phyloP scores from a whole-genome alignment of 1,139 yeast species.

The Geotrichum aggregatum region DNA sequence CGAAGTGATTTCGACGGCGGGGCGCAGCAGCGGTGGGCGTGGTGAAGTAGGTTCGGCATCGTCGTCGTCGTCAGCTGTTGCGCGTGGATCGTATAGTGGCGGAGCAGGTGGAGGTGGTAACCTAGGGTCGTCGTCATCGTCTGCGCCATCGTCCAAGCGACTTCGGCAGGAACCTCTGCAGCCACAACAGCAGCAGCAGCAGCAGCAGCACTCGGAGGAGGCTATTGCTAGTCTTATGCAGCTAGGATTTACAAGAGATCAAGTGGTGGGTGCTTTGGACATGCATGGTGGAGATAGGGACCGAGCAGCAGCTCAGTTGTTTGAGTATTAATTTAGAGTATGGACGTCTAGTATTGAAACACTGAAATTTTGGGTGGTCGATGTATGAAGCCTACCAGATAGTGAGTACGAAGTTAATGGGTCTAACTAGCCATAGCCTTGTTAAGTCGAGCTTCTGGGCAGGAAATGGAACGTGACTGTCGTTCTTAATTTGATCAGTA shows the following conservation, averaged over 20 bases:
- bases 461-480: too few relatives aligned
- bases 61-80: too few relatives aligned
- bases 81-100: not conserved
- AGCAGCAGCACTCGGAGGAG: slow-evolving; percentile 41
- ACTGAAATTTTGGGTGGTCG: too few relatives aligned
- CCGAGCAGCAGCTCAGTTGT: slow-evolving; percentile 74
- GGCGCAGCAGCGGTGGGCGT: too few relatives aligned
- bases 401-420: too few relatives aligned
- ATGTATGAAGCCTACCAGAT: too few relatives aligned
- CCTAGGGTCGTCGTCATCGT: slow-evolving; percentile 12
- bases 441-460: too few relatives aligned
- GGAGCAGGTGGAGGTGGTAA: not conserved
- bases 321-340: slow-evolving; percentile 35
- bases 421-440: too few relatives aligned
- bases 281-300: slow-evolving; percentile 75
- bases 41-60: too few relatives aligned
- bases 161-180: slow-evolving; percentile 29
- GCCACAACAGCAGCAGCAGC: slow-evolving; percentile 24
- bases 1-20: not conserved
- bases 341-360: too few relatives aligned
- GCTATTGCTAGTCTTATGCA: slow-evolving; percentile 54
- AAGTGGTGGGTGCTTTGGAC: slow-evolving; percentile 62
- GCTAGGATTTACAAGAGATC: slow-evolving; percentile 65
- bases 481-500: too few relatives aligned
- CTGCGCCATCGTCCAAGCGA: slow-evolving; percentile 25